Evolutionary conservation across 2,329 filamentous ascomycete genomes (phyloP).

Genomic region (Akanthomyces dipterigenus): DNA sequence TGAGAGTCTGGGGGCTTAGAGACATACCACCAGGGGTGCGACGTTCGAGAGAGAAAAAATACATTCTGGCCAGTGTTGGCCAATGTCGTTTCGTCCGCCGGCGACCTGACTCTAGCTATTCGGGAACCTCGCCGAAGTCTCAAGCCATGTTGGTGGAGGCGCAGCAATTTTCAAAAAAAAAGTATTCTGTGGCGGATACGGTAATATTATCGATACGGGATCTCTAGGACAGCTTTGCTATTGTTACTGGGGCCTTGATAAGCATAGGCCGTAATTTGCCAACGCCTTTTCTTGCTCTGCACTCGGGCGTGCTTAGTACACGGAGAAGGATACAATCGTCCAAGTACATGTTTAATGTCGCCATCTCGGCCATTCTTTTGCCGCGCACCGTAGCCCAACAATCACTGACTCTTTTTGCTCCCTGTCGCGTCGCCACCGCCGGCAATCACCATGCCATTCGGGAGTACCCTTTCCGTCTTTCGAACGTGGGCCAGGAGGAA

Average conservation of each 20-base stretch:
- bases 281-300: not conserved
- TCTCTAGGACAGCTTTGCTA: not conserved
- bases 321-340: too few species aligned
- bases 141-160: not conserved
- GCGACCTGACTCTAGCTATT: not conserved
- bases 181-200: not conserved
- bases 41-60: not conserved
- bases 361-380: not conserved
- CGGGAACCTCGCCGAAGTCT: not conserved
- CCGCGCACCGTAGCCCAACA: not conserved
- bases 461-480: conserved; percentile 30
- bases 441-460: conserved; percentile 30
- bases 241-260: not conserved
- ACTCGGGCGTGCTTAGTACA: not conserved
- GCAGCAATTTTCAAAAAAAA: not conserved
- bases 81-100: not conserved
- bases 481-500: conserved; percentile 34
- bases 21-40: too few species aligned
- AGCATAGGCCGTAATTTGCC: not conserved
- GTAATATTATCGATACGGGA: not conserved
- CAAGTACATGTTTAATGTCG: not conserved
- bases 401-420: not conserved
- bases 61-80: not conserved
- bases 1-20: not conserved
- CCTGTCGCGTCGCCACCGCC: conserved; percentile 2